A percentile compares a stretch with the other conserved stretches of the same genome.
phyloP scores from a whole-genome alignment of 2,329 filamentous ascomycete species.

The Cephalotrichum gorgonifer region DNA sequence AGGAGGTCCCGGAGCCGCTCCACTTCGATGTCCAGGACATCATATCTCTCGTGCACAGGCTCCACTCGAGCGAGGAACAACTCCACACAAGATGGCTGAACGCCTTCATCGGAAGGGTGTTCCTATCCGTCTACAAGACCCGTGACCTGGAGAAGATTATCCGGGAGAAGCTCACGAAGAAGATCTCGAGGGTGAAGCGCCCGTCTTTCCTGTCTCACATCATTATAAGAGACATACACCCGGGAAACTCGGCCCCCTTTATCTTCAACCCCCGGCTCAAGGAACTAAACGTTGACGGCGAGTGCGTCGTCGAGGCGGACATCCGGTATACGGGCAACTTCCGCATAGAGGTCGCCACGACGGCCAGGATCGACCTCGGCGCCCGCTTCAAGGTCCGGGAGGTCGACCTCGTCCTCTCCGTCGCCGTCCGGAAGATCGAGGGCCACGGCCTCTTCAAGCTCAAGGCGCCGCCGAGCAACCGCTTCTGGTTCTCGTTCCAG shows the following conservation, averaged over 20 bases:
- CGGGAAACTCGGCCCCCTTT: constrained; percentile 77
- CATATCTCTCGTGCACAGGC: constrained; percentile 75
- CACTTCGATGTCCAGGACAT: constrained; percentile 81
- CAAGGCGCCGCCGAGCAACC: constrained; percentile 91
- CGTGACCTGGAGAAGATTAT: constrained; percentile 70
- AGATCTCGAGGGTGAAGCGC: constrained; percentile 87
- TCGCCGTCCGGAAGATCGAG: constrained; percentile 73
- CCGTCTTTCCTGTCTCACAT: constrained; percentile 83
- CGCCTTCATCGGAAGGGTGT: constrained; percentile 77
- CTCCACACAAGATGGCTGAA: constrained; percentile 90
- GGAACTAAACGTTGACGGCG: constrained; percentile 84
- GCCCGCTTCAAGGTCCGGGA: constrained; percentile 81
- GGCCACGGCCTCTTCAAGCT: constrained; percentile 78
- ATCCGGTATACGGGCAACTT: constrained; percentile 84
- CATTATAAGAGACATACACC: constrained; percentile 70
- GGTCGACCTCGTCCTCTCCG: constrained; percentile 79
- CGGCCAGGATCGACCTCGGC: constrained; percentile 83
- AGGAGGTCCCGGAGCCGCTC: constrained; percentile 43
- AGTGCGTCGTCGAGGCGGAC: constrained; percentile 78
- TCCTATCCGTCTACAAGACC: constrained; percentile 80
- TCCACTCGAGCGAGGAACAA: constrained; percentile 89
- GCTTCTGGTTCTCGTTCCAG: constrained; percentile 92
- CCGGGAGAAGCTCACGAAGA: constrained; percentile 82
- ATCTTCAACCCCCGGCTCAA: constrained; percentile 82
- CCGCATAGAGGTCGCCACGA: constrained; percentile 82